Conservation (phyloP, 2,329 filamentous ascomycete species). For the Dissoconium aciculare region DNA sequence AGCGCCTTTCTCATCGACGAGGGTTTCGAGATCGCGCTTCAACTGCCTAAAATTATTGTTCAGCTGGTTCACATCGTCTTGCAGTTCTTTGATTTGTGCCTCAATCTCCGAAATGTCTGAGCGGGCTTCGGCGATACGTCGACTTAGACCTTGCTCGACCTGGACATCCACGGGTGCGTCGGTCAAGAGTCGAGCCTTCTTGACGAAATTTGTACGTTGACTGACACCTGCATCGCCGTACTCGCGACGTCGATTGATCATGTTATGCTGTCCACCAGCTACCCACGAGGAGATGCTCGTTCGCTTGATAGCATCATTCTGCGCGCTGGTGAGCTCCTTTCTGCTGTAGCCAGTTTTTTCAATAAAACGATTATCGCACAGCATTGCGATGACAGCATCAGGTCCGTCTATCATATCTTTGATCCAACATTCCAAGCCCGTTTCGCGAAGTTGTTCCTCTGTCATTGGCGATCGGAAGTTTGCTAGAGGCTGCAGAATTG, state of each 20-base stretch:
- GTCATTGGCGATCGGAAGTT: slow-evolving; percentile 42
- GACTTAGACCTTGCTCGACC: slow-evolving; percentile 46
- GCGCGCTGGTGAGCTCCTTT: slow-evolving; percentile 47
- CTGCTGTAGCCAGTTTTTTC: slow-evolving; percentile 53
- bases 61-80: slow-evolving; percentile 13
- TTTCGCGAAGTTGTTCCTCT: slow-evolving; percentile 38
- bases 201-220: slow-evolving; percentile 49
- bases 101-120: slow-evolving; percentile 27
- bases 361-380: slow-evolving; percentile 59
- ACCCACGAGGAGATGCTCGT: slow-evolving; percentile 53
- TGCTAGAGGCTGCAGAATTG: slow-evolving; percentile 40
- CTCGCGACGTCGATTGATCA: slow-evolving; percentile 56
- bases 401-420: slow-evolving; percentile 70
- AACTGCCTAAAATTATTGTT: slow-evolving; percentile 18
- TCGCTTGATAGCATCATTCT: slow-evolving; percentile 47
- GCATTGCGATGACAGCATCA: slow-evolving; percentile 68
- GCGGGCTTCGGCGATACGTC: slow-evolving; percentile 32
- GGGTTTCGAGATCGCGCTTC: slow-evolving; percentile 27
- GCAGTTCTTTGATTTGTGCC: slow-evolving; percentile 21
- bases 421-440: slow-evolving; percentile 65
- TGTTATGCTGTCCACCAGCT: slow-evolving; percentile 49
- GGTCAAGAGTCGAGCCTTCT: slow-evolving; percentile 54
- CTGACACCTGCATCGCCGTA: slow-evolving; percentile 64
- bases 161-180: slow-evolving; percentile 57
- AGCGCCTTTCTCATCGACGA: slow-evolving; percentile 15